Base-by-base conservation (phyloP, 106 monocot genomes). In the Agapanthus africanus region DNA sequence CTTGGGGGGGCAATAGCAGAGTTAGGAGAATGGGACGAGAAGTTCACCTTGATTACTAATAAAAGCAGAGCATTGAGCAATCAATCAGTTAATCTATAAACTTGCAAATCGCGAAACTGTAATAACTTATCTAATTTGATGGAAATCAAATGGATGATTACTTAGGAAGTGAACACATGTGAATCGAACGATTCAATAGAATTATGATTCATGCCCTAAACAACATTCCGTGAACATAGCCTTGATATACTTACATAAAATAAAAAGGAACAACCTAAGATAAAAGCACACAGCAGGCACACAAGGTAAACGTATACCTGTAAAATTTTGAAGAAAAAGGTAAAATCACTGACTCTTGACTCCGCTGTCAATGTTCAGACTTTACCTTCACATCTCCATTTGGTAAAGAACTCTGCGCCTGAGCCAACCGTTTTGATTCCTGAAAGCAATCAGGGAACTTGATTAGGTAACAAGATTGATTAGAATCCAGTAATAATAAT, bases 361-460 rank as follows among this genome's bases (percentile, higher is more conserved):
- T 65, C 14, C 64, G 22, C 11, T 26, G 25, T 71, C 62, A 87
- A 63, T 83, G 76, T 72, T 91, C 87, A 5, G 72, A 15, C 71
- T 91, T 91, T 10, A 88, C 80, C 78, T 91, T 91, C 28, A 69
- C 73, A 77, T 91, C 91, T 37, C 91, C 91, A 71, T 91, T 91
- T 4, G 88, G 77, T 70, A 91, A 69, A 72, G 32, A 56, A 74
- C 40, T 80, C 37, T 88, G 91, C 23, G 64, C 73, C 67, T 88
- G 91, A 62, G 85, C 80, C 63, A 87, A 40, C 57, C 78, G 79
- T 52, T 85, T 91, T 34, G 76, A 47, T 49, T 91, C 91, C 87
- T 91, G 72, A 33, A 87, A 7, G 61, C 61, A 18, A 35, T 36
- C 61, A 56, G 37, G 27, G 50, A 66, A 52, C n/a, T 35, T n/a